Evolutionary conservation across 2,329 filamentous ascomycete species (phyloP).

Genomic region (Sporothrix humicola): DNA sequence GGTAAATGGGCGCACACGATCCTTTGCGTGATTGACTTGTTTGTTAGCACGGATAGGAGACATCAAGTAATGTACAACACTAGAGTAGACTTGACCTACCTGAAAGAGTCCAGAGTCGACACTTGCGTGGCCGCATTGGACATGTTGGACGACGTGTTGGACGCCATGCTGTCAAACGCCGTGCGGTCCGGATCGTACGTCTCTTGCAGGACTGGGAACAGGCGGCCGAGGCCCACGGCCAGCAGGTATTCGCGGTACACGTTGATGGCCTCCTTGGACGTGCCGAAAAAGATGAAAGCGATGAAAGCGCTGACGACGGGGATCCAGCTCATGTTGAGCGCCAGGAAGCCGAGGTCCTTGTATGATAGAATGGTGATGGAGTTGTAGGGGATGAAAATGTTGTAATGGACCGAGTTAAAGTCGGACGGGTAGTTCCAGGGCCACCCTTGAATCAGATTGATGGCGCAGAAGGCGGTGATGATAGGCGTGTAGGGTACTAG

Average conservation of each 20-base stretch:
- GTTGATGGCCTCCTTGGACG: conserved; percentile 59
- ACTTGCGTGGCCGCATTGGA: conserved; percentile 12
- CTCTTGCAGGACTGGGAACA: conserved; percentile 51
- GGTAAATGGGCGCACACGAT: conserved; percentile 26
- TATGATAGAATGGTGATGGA: conserved; percentile 55
- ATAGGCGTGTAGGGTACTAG: conserved; percentile 59
- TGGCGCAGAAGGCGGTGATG: conserved; percentile 48
- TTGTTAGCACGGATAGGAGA: background rate
- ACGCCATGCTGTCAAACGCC: conserved; percentile 20
- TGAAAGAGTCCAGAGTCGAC: conserved; percentile 8
- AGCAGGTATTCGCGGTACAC: conserved; percentile 53
- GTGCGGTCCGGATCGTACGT: conserved; percentile 42
- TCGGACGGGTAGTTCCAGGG: conserved; percentile 48
- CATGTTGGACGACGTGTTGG: background rate
- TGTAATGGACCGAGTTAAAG: conserved; percentile 52
- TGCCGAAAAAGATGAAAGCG: conserved; percentile 62
- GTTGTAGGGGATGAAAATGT: conserved; percentile 51
- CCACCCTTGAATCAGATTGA: conserved; percentile 49
- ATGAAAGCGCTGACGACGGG: conserved; percentile 54
- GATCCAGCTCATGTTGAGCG: conserved; percentile 57
- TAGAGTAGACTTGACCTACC: background rate
- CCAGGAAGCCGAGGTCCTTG: conserved; percentile 47
- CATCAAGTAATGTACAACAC: background rate
- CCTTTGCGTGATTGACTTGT: conserved; percentile 30
- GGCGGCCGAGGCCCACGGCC: conserved; percentile 49